phyloP scores from a whole-genome alignment of 164 flowering plant genomes.

The Kingdonia uniflora region DNA sequence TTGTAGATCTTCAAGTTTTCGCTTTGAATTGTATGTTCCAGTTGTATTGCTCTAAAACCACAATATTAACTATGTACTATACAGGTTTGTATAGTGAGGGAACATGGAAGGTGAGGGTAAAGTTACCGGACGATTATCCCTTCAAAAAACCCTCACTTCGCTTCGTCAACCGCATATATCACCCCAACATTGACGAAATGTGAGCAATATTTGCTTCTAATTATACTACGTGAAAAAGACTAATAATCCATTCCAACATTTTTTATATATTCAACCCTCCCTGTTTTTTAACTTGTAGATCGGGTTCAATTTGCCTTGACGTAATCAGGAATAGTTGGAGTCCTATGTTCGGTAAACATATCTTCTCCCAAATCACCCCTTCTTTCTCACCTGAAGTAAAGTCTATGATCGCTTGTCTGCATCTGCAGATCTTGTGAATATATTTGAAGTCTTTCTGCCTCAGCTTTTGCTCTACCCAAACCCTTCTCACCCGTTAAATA shows the following conservation, averaged over 20 bases:
- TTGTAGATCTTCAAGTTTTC: neutral
- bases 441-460: constrained; percentile 22
- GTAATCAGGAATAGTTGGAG: constrained; percentile 88
- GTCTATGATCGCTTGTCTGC: no score
- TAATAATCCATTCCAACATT: neutral
- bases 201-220: constrained; percentile 19
- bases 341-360: constrained; percentile 75
- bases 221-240: no score
- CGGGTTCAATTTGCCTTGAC: constrained; percentile 83
- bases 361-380: no score
- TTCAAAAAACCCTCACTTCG: constrained; percentile 79
- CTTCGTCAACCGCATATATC: constrained; percentile 72
- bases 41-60: neutral
- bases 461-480: constrained; percentile 21
- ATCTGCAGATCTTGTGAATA: constrained; percentile 16
- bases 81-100: constrained; percentile 74
- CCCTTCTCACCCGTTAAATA: constrained; percentile 54
- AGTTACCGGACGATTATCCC: constrained; percentile 83
- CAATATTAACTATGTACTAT: neutral
- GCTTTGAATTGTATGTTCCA: neutral
- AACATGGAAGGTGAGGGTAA: constrained; percentile 70
- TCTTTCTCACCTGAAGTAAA: no score
- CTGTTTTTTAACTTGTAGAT: no score
- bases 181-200: constrained; percentile 85
- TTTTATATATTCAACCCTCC: neutral